Evolutionary conservation across 306 rosid species (phyloP).

Genomic region (Elaeagnus macrophylla): DNA sequence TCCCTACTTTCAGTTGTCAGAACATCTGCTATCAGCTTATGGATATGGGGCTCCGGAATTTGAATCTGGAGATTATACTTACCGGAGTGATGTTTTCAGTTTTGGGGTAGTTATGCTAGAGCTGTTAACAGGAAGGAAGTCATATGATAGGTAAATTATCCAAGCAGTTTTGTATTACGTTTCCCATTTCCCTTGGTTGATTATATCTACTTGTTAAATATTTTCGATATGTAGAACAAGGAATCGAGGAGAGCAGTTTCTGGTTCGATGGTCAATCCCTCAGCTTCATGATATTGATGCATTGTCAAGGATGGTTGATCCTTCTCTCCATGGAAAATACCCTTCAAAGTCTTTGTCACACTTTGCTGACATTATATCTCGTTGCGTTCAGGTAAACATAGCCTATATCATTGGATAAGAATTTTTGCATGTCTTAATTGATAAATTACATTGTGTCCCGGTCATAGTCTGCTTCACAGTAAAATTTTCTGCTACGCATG

Average conservation of each 20-base stretch:
- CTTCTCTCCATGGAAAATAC: constrained; percentile 58
- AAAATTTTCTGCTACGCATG: too few relatives aligned
- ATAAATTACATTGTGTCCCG: too few relatives aligned
- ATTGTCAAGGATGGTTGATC: constrained; percentile 88
- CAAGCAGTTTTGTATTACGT: not conserved
- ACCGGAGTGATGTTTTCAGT: constrained; percentile 77
- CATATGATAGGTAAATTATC: constrained; percentile 61
- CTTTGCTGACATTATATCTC: constrained; percentile 82
- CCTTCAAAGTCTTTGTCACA: constrained; percentile 80
- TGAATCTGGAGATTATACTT: constrained; percentile 80
- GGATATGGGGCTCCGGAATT: constrained; percentile 98
- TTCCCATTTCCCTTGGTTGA: not conserved
- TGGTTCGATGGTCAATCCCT: constrained; percentile 87
- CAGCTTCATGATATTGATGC: constrained; percentile 97
- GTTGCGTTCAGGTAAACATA: constrained; percentile 70
- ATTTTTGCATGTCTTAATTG: too few relatives aligned
- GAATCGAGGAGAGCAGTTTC: constrained; percentile 69
- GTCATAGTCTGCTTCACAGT: too few relatives aligned
- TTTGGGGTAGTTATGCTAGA: constrained; percentile 96
- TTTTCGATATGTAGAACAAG: constrained; percentile 38
- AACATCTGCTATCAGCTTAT: constrained; percentile 59
- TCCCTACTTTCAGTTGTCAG: constrained; percentile 62
- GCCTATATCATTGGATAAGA: too few relatives aligned
- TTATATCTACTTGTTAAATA: not conserved
- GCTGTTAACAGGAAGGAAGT: constrained; percentile 79